Evolutionary conservation across 441 rosid genomes (phyloP), one percentile per base, ranked within the genome.

Genomic region (Breynia disticha): DNA sequence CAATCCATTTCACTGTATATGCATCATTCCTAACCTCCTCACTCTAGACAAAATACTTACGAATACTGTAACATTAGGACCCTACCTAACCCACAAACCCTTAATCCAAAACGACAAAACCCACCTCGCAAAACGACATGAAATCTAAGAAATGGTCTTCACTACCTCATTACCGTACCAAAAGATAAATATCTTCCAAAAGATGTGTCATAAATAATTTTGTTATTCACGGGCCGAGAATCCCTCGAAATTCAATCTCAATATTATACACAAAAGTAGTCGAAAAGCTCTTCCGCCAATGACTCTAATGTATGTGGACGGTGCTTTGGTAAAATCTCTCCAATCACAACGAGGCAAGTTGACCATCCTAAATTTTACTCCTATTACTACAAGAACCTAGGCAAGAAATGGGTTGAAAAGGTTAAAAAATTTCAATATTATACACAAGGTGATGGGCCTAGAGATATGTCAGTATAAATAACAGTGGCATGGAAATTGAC

Each of bases 221-320:
- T 68, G 64, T 18, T 18, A 52, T 44, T 81, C 95, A 83, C 85
- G 83, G 82, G 79, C 65, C 68, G 69, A 69, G 81, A 71, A 79
- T 75, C 76, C 74, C 69, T 70, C 55, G 78, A 69, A 73, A 62
- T 50, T 52, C 65, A 69, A 48, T 61, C 69, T 67, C n/a, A n/a
- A n/a, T n/a, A n/a, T n/a, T n/a, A n/a, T n/a, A n/a, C n/a, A n/a
- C n/a, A n/a, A n/a, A n/a, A n/a, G n/a, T n/a, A n/a, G n/a, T n/a
- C n/a, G n/a, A n/a, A n/a, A n/a, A n/a, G n/a, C n/a, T n/a, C n/a
- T n/a, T n/a, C n/a, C n/a, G n/a, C n/a, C n/a, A n/a, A n/a, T n/a
- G n/a, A n/a, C n/a, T n/a, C n/a, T n/a, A n/a, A n/a, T n/a, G n/a
- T n/a, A n/a, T n/a, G n/a, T n/a, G n/a, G n/a, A n/a, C n/a, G n/a